Evolutionary conservation across 305 asterid species (phyloP).

Genomic region (Rubia balearica): DNA sequence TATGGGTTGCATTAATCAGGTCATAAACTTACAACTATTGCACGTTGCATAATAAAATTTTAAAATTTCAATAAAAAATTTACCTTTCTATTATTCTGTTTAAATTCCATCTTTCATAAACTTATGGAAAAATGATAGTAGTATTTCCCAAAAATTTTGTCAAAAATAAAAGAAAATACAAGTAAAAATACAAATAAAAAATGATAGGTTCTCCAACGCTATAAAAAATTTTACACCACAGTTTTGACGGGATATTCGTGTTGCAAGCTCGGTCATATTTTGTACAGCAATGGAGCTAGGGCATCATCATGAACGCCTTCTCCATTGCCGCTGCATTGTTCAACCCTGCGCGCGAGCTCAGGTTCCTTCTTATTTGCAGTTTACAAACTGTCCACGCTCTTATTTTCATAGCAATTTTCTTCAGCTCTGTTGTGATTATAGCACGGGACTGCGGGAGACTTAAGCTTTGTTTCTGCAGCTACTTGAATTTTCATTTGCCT

Average conservation of each 20-base stretch:
- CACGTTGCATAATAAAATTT: too few relatives aligned
- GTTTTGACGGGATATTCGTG: not conserved
- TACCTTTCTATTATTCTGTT: too few relatives aligned
- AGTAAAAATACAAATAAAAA: not conserved
- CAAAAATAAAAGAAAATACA: not conserved
- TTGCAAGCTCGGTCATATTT: conserved; percentile 4
- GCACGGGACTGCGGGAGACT: not conserved
- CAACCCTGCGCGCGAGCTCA: conserved; percentile 2
- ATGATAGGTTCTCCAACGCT: not conserved
- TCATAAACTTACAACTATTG: too few relatives aligned
- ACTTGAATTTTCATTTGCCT: not conserved
- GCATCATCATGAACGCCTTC: conserved; percentile 3
- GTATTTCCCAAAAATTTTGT: too few relatives aligned
- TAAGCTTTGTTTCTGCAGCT: not conserved
- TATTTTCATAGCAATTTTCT: not conserved
- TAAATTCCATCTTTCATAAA: too few relatives aligned
- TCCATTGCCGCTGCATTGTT: not conserved
- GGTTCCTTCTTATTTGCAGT: not conserved
- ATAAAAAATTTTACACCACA: not conserved
- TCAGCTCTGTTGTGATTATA: not conserved
- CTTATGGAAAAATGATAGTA: too few relatives aligned
- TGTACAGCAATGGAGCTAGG: conserved; percentile 13
- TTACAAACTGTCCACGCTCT: not conserved
- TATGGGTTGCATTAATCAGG: too few relatives aligned
- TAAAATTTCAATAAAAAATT: too few relatives aligned